phyloP scores from a whole-genome alignment of 1,139 yeast genomes.

The Candida sojae region DNA sequence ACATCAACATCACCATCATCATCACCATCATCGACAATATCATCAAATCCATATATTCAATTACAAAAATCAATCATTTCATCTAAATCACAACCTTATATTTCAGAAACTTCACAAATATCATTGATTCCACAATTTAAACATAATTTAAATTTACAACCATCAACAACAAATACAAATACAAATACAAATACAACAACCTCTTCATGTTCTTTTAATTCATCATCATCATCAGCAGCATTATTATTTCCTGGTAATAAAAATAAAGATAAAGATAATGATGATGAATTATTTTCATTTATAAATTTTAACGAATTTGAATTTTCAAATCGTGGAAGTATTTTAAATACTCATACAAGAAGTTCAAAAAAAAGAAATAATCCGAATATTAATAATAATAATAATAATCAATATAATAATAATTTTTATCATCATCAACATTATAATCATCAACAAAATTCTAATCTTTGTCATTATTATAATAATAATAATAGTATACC shows the following conservation, averaged over 20 bases:
- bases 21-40: background rate
- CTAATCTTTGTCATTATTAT: background rate
- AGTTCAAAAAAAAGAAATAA: constrained; percentile 1
- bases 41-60: background rate
- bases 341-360: constrained; percentile 4
- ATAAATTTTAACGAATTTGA: constrained; percentile 10
- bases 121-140: background rate
- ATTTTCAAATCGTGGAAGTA: constrained; percentile 11
- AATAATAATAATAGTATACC: background rate
- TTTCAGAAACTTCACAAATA: background rate
- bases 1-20: background rate
- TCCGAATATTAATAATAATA: background rate
- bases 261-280: background rate
- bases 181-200: background rate
- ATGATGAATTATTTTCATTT: constrained; percentile 7
- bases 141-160: background rate
- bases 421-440: background rate
- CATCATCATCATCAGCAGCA: background rate
- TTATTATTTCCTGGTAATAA: background rate
- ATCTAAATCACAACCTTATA: background rate
- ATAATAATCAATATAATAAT: background rate
- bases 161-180: background rate
- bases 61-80: background rate
- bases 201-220: background rate
- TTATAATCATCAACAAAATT: background rate